Percentiles rank a stretch among this genome's conserved stretches.
phyloP scores from a whole-genome alignment of 139 green algal species.

The Ettlia oleoabundans region DNA sequence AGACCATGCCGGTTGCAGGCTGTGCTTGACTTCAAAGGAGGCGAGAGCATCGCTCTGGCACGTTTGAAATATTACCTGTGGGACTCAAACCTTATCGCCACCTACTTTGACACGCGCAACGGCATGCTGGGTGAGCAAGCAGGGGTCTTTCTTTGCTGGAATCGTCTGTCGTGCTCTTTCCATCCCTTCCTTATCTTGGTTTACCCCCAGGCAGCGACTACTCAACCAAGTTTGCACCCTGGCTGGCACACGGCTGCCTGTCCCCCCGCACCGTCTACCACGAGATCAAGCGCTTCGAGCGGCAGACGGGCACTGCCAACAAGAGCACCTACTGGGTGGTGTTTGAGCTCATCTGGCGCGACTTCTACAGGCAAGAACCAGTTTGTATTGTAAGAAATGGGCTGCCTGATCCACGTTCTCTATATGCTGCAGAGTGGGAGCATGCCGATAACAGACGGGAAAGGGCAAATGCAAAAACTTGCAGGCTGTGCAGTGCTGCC shows the following conservation, averaged over 20 bases:
- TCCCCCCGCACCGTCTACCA: conserved; percentile 78
- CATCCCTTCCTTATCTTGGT: too few relatives aligned
- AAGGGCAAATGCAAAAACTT: too few relatives aligned
- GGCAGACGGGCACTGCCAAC: conserved; percentile 75
- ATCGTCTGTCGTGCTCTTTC: not conserved
- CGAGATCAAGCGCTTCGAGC: conserved; percentile 90
- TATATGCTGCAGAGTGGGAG: too few relatives aligned
- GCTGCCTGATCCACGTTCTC: too few relatives aligned
- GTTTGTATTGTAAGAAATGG: not conserved
- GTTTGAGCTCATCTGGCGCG: conserved; percentile 95
- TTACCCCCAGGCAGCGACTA: conserved; percentile 73
- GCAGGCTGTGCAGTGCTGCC: not conserved
- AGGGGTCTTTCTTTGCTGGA: not conserved
- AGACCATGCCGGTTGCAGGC: too few relatives aligned
- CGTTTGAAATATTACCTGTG: conserved; percentile 96
- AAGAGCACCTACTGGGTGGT: conserved; percentile 94
- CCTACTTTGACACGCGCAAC: conserved; percentile 86
- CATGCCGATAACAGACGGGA: too few relatives aligned
- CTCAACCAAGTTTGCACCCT: conserved; percentile 93
- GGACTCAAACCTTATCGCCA: conserved; percentile 76
- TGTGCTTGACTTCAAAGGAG: conserved; percentile 87
- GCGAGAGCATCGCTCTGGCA: conserved; percentile 86
- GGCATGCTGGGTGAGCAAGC: conserved; percentile 86
- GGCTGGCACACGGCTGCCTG: conserved; percentile 92
- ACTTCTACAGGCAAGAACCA: conserved; percentile 83